Percentiles rank a stretch among this genome's conserved stretches.
Evolutionary conservation across 345 rosid species (phyloP).

Genomic region (Brassica cretica): DNA sequence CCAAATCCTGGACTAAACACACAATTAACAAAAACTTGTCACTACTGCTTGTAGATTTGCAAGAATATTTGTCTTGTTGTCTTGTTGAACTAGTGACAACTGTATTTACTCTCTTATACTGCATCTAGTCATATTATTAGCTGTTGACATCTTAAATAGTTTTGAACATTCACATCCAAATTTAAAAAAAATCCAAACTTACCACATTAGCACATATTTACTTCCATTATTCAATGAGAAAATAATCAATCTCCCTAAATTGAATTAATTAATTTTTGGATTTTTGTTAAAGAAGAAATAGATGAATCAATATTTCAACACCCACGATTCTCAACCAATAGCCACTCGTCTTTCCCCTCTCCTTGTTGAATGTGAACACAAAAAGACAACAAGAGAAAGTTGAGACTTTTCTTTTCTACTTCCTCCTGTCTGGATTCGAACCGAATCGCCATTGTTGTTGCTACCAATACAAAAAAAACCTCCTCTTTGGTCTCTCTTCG

Average conservation of each 20-base stretch:
- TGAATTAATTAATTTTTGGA: not conserved
- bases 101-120: conserved; percentile 7
- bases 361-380: conserved; percentile 28
- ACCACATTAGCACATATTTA: conserved; percentile 12
- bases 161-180: not conserved
- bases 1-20: not conserved
- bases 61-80: not conserved
- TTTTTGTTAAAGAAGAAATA: not conserved
- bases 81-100: not conserved
- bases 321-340: conserved; percentile 37
- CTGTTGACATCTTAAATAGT: conserved; percentile 14
- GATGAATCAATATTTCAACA: conserved; percentile 19
- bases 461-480: not conserved
- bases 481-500: conserved; percentile 20
- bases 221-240: not conserved
- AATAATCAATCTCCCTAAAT: not conserved
- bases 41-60: conserved; percentile 15
- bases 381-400: conserved; percentile 37
- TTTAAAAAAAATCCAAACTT: conserved; percentile 7
- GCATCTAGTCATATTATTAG: not conserved
- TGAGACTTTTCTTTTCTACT: conserved; percentile 35
- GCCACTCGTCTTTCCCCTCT: conserved; percentile 2
- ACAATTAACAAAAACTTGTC: not conserved
- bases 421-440: conserved; percentile 34
- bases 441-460: conserved; percentile 30